These are phyloP conservation scores for Diplodia seriata DNA, from an alignment of 2,329 filamentous ascomycete genomes.

Conservation along the genomic window DNA sequence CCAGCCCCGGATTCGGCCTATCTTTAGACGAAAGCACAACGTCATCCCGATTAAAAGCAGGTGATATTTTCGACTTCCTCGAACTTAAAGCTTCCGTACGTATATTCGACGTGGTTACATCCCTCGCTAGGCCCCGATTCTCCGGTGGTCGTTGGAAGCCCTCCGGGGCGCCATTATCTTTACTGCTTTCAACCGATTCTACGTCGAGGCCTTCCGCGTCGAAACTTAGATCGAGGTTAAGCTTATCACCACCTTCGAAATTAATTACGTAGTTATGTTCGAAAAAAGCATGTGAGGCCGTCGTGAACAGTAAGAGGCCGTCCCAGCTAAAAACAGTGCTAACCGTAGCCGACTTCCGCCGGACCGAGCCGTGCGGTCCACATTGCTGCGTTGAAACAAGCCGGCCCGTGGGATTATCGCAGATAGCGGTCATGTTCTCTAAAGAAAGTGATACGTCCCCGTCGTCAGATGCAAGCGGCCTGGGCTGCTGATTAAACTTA, in stretches of 20 bases:
- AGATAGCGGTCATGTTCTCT: neutral
- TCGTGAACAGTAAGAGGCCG: neutral
- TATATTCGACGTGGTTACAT: accelerated
- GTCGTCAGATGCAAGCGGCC: neutral
- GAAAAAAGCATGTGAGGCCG: constrained; percentile 2
- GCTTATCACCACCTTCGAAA: neutral
- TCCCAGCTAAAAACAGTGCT: neutral
- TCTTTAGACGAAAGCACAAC: constrained; percentile 23
- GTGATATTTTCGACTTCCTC: neutral
- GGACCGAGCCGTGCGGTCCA: neutral
- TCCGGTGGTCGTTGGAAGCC: neutral
- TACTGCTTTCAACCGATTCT: neutral
- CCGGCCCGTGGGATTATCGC: neutral
- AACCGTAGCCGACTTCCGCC: neutral
- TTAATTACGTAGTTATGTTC: neutral
- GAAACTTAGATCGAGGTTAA: neutral
- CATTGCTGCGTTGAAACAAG: neutral
- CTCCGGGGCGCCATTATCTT: neutral
- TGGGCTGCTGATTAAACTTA: constrained; percentile 34
- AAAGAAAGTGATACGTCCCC: too few relatives aligned
- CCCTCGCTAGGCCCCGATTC: neutral
- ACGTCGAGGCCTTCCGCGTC: neutral
- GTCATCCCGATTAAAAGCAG: constrained; percentile 6
- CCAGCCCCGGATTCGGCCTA: constrained; percentile 30
- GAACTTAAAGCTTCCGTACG: neutral